Evolutionary conservation across 257 asterid genomes (phyloP).

Genomic region (Apocynum venetum): DNA sequence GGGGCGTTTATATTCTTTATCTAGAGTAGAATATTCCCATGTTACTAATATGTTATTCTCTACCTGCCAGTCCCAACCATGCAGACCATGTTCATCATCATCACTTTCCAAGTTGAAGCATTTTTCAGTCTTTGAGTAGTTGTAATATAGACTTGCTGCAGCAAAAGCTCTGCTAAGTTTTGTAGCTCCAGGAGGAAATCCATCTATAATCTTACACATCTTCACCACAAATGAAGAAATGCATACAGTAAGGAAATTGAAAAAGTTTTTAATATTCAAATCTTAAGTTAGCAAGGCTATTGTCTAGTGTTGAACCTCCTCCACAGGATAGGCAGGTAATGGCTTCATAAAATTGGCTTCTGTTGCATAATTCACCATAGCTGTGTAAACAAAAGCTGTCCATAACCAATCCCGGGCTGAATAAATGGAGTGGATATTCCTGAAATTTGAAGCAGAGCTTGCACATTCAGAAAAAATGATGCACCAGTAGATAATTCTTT

Average conservation of each 20-base stretch:
- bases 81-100: conserved; percentile 57
- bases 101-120: conserved; percentile 55
- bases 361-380: conserved; percentile 74
- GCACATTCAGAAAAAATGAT: background rate
- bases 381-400: conserved; percentile 64
- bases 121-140: conserved; percentile 51
- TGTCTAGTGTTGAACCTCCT: conserved; percentile 31
- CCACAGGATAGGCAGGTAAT: conserved; percentile 73
- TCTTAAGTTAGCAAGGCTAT: background rate
- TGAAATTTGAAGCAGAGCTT: conserved; percentile 18
- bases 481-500: no score
- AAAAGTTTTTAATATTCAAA: background rate
- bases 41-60: no score
- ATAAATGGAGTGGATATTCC: conserved; percentile 38
- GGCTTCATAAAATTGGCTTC: conserved; percentile 65
- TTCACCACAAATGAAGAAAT: conserved; percentile 11
- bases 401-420: conserved; percentile 62
- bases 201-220: conserved; percentile 75
- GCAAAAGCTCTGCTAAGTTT: conserved; percentile 51
- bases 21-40: no score
- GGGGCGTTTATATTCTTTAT: no score
- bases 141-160: conserved; percentile 78
- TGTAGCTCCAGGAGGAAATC: conserved; percentile 37
- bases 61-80: conserved; percentile 83
- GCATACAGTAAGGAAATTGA: background rate